phyloP scores from a whole-genome alignment of 2,329 filamentous ascomycete species.

The Dactylonectria macrodidyma region DNA sequence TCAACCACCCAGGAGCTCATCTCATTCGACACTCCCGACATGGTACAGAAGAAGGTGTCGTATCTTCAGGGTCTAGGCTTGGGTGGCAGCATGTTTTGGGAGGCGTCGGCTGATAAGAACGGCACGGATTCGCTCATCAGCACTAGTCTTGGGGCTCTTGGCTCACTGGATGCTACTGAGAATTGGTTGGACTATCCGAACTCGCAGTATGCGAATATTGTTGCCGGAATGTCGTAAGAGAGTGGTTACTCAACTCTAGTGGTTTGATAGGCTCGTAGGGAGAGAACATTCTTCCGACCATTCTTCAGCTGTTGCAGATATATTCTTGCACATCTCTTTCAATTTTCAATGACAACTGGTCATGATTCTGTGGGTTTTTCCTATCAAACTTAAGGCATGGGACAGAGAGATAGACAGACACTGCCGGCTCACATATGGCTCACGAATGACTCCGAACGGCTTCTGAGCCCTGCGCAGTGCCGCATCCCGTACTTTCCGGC shows the following conservation, averaged over 20 bases:
- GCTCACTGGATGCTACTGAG: conserved; percentile 59
- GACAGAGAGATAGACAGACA: no score
- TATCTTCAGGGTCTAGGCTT: conserved; percentile 76
- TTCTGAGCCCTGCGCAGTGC: background rate
- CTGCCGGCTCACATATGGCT: background rate
- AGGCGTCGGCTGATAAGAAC: conserved; percentile 77
- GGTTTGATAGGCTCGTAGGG: background rate
- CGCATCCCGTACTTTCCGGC: background rate
- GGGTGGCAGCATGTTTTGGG: conserved; percentile 90
- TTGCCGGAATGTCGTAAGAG: conserved; percentile 26
- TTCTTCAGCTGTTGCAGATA: background rate
- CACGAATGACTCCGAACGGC: background rate
- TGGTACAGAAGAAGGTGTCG: conserved; percentile 73
- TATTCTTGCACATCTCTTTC: background rate
- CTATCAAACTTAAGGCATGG: no score
- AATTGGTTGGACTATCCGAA: conserved; percentile 68
- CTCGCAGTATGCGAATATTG: conserved; percentile 70
- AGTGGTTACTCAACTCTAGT: background rate
- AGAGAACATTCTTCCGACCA: background rate
- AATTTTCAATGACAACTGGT: background rate
- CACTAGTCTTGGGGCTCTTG: conserved; percentile 59
- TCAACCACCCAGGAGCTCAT: conserved; percentile 72
- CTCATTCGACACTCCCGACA: conserved; percentile 77
- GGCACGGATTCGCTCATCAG: conserved; percentile 73
- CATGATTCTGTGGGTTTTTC: background rate